A percentile compares a stretch with the other conserved stretches of the same genome.
Evolutionary conservation across 306 rosid species (phyloP).

Genomic region (Trichosanthes cucumerina): DNA sequence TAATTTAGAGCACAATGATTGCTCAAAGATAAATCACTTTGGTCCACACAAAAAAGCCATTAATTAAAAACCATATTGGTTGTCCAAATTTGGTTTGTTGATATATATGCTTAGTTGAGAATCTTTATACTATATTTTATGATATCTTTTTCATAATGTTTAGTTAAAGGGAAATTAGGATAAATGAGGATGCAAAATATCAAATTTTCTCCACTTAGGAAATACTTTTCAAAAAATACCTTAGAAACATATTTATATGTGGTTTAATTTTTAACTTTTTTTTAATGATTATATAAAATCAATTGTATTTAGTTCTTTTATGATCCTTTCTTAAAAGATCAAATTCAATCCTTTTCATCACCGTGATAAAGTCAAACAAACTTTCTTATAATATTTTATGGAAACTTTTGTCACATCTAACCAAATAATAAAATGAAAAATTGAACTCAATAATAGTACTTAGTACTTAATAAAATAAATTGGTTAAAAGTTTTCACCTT

Average conservation of each 20-base stretch:
- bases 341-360: background rate
- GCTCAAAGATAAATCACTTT: background rate
- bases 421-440: background rate
- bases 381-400: background rate
- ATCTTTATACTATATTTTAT: background rate
- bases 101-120: constrained; percentile 7
- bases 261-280: background rate
- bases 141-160: background rate
- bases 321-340: background rate
- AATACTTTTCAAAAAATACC: background rate
- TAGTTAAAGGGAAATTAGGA: background rate
- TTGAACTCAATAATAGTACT: background rate
- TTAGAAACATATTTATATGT: background rate
- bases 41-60: constrained; percentile 3
- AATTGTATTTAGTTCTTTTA: background rate
- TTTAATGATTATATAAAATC: background rate
- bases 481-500: background rate
- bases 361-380: background rate
- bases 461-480: no score
- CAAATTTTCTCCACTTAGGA: background rate
- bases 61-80: background rate
- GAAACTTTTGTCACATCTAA: background rate
- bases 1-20: constrained; percentile 7
- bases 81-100: constrained; percentile 2
- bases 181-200: background rate